These are phyloP conservation scores for Exobasidium cylindrosporum DNA, from an alignment of 1,284 basidiomycete species.

Conservation along the genomic window DNA sequence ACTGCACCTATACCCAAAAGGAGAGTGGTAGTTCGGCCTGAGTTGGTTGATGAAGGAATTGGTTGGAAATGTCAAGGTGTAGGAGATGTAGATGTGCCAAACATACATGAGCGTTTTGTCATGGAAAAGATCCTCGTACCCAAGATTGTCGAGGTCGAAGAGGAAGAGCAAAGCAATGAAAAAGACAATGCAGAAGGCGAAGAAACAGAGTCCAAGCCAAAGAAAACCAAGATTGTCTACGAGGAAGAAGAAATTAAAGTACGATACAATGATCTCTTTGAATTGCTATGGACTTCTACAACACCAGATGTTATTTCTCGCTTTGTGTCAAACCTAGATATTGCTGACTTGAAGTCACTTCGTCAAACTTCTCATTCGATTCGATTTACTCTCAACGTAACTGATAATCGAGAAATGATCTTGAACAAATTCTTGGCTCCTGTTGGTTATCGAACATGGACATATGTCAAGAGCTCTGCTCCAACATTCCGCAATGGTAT, in stretches of 20 bases:
- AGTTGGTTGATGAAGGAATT: neutral
- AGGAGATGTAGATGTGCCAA: neutral
- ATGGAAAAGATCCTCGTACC: neutral
- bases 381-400: constrained; percentile 30
- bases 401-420: constrained; percentile 34
- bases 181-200: neutral
- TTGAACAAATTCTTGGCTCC: constrained; percentile 42
- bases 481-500: neutral
- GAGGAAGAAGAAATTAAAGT: constrained; percentile 3
- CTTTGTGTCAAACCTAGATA: constrained; percentile 38
- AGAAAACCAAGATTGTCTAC: neutral
- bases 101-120: neutral
- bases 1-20: neutral
- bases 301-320: constrained; percentile 36
- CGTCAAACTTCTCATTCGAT: constrained; percentile 39
- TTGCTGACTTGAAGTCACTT: constrained; percentile 45
- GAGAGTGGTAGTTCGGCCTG: neutral
- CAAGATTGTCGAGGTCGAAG: neutral
- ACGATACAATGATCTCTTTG: constrained; percentile 38
- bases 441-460: constrained; percentile 44
- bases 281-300: constrained; percentile 39
- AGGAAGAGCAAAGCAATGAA: neutral
- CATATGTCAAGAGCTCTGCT: constrained; percentile 10
- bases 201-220: neutral
- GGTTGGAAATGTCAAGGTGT: constrained; percentile 6